Evolutionary conservation across 2,329 filamentous ascomycete genomes (phyloP), one percentile per base, ranked within the genome.

Genomic region (Neurospora crassa): DNA sequence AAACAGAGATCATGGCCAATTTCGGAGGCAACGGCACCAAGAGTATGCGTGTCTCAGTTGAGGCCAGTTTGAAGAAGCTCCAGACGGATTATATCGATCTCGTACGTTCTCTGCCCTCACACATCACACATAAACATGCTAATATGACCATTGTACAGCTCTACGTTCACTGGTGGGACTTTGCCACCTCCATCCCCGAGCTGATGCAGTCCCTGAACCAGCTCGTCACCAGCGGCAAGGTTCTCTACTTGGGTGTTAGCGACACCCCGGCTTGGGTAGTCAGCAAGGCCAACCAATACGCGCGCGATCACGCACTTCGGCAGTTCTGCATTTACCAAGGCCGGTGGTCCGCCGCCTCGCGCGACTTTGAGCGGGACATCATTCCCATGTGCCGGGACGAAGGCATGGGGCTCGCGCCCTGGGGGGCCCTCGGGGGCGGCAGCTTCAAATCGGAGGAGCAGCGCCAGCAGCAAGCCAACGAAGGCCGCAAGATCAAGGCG

Each of bases 311-410:
- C 75, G 87, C 86, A 68, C 81, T 90, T 70, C 83, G 84, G 18
- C 86, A 82, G 42, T 91, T 91, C 80, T 82, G 79, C 71, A 85
- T 91, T 69, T 91, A 91, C 79, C 89, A 91, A 79, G 90, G 90
- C 41, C 81, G 79, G 20, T 92, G 88, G 87, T 85, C 81, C n/a
- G 87, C 87, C 18, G 82, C 84, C 14, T 5, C 14, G 8, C 73
- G 91, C 34, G 91, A 93, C 78, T 87, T 91, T 69, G 89, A 91
- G 81, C 84, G 89, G 34, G 89, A 91, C n/a, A 89, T 91, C 75
- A 84, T 92, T 43, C 89, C 89, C 59, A 92, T 92, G 90, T 83
- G 81, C 47, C 83, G 83, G 45, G 82, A 84, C 40, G 87, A 91
- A 76, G 89, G 89, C 42, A 77, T 79, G 88, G 80, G 82, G 0